Percentiles rank a stretch among this genome's conserved stretches.
phyloP scores from a whole-genome alignment of 1,284 basidiomycete genomes.

The Cryptococcus sp. region DNA sequence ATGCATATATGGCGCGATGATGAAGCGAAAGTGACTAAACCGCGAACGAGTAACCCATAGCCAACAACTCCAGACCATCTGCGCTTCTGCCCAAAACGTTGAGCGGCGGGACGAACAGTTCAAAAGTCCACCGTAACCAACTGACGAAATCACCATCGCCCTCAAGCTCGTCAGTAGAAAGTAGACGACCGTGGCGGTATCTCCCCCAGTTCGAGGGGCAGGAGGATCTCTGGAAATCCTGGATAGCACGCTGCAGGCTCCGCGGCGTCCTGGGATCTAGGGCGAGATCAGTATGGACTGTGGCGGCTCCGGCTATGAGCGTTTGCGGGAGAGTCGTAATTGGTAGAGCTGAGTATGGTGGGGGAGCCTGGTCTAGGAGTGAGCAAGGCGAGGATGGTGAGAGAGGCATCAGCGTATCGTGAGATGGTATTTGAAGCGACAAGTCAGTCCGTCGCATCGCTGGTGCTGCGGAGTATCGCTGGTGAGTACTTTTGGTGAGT shows the following conservation, averaged over 20 bases:
- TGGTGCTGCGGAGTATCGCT: too few species aligned
- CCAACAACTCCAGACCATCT: background rate
- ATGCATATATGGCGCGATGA: background rate
- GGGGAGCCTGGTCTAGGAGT: too few species aligned
- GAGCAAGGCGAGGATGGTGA: too few species aligned
- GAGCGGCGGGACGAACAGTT: background rate
- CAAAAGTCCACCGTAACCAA: background rate
- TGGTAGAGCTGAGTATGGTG: too few species aligned
- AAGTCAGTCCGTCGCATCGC: too few species aligned
- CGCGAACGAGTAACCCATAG: background rate
- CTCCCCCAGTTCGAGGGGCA: slow-evolving; percentile 6
- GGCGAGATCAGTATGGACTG: too few species aligned
- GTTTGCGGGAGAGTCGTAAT: too few species aligned
- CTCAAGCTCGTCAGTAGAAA: background rate
- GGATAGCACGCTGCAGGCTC: slow-evolving; percentile 1
- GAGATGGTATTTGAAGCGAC: too few species aligned
- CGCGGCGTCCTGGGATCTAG: too few species aligned
- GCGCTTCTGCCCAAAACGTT: background rate
- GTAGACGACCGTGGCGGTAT: slow-evolving; percentile 6
- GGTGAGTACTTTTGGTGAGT: too few species aligned
- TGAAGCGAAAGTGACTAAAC: background rate
- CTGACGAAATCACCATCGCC: background rate
- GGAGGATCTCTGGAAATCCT: slow-evolving; percentile 3
- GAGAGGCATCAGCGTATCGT: too few species aligned
- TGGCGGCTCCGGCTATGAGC: too few species aligned